Evolutionary conservation across 805 yeast species (phyloP).

Genomic region (Barnettozyma vustinii): DNA sequence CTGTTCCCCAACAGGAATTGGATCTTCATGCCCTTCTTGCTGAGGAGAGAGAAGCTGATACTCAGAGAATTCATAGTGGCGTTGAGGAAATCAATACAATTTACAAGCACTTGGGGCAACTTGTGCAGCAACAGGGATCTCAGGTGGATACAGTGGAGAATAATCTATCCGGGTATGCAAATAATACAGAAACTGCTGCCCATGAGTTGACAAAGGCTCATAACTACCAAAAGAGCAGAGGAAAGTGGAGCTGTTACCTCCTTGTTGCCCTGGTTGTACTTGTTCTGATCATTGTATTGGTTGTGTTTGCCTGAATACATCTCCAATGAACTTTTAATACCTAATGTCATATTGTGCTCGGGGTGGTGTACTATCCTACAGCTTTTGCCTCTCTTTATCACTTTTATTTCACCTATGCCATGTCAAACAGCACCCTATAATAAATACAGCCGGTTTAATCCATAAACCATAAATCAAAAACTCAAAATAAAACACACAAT

Average conservation of each 20-base stretch:
- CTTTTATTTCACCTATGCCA: background rate
- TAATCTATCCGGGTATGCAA: slow-evolving; percentile 58
- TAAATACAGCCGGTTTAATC: background rate
- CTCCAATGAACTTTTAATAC: background rate
- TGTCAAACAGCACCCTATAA: background rate
- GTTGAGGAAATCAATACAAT: slow-evolving; percentile 82
- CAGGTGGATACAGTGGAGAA: slow-evolving; percentile 82
- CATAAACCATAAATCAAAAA: background rate
- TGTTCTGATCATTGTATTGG: slow-evolving; percentile 52
- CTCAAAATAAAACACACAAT: background rate
- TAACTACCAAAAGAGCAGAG: slow-evolving; percentile 60
- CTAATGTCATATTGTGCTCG: background rate
- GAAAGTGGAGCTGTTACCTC: slow-evolving; percentile 70
- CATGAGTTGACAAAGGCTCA: slow-evolving; percentile 70
- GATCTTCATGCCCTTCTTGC: slow-evolving; percentile 62
- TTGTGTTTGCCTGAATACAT: slow-evolving; percentile 27
- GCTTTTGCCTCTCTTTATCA: background rate
- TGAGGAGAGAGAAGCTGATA: slow-evolving; percentile 69
- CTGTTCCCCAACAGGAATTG: slow-evolving; percentile 42
- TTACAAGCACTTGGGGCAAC: slow-evolving; percentile 70
- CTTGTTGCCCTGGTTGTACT: slow-evolving; percentile 54
- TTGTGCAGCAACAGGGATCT: slow-evolving; percentile 81
- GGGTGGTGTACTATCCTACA: background rate
- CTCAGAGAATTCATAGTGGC: slow-evolving; percentile 67
- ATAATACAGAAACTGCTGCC: slow-evolving; percentile 64